Percentiles rank a stretch among this genome's conserved stretches.
These are phyloP conservation scores for Agapanthus africanus DNA, from an alignment of 106 monocot species.

Conservation along the genomic window DNA sequence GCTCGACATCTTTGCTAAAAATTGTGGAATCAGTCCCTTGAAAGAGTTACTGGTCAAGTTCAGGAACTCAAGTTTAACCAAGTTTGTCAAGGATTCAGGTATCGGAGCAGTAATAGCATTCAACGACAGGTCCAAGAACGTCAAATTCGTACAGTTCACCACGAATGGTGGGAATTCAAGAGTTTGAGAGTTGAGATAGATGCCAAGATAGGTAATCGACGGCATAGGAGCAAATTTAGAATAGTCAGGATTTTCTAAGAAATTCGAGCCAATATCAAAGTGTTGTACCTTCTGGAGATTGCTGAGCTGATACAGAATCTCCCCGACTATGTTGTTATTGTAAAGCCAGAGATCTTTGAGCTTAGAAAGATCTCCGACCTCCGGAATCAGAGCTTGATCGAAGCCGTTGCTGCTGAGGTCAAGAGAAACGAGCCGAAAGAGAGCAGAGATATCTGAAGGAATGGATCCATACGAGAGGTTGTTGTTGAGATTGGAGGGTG, in stretches of 20 bases:
- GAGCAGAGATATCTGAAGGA: slow-evolving; percentile 35
- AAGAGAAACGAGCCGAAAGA: slow-evolving; percentile 20
- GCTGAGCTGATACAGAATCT: slow-evolving; percentile 36
- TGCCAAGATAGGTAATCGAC: slow-evolving; percentile 26
- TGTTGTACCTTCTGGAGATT: slow-evolving; percentile 26
- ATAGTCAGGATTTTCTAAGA: slow-evolving; percentile 28
- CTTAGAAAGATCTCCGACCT: slow-evolving; percentile 36
- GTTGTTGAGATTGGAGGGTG: slow-evolving; percentile 29
- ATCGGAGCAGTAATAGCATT: slow-evolving; percentile 35
- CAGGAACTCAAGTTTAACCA: slow-evolving; percentile 41
- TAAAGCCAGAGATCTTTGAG: slow-evolving; percentile 36
- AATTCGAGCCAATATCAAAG: slow-evolving; percentile 42
- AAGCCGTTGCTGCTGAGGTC: slow-evolving; percentile 44
- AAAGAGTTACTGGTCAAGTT: slow-evolving; percentile 52
- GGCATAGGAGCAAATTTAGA: slow-evolving; percentile 32
- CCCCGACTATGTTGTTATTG: slow-evolving; percentile 27
- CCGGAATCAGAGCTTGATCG: slow-evolving; percentile 11
- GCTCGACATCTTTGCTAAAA: slow-evolving; percentile 25
- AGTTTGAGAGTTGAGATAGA: slow-evolving; percentile 27
- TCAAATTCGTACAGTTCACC: slow-evolving; percentile 43
- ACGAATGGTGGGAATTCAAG: slow-evolving; percentile 44
- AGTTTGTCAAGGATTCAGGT: slow-evolving; percentile 19
- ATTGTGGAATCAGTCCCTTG: slow-evolving; percentile 36
- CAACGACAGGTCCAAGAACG: slow-evolving; percentile 43
- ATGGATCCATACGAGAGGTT: slow-evolving; percentile 36